Evolutionary conservation across 1,139 yeast species (phyloP).

Genomic region (Entelexis paramagnoliae): DNA sequence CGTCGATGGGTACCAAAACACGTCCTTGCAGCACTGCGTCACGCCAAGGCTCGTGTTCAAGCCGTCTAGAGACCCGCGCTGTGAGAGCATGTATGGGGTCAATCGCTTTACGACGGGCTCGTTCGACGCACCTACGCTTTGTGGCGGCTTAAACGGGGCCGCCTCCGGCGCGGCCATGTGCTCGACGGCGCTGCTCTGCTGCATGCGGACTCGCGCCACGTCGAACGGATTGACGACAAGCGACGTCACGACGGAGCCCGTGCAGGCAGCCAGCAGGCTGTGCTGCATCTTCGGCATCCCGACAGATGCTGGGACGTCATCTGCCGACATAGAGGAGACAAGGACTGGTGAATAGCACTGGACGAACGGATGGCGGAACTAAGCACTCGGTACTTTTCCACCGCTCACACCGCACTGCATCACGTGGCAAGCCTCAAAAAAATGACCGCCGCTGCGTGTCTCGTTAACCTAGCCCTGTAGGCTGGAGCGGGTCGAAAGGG

Average conservation of each 20-base stretch:
- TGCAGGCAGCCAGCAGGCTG: slow-evolving; percentile 73
- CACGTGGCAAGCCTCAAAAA: too few relatives aligned
- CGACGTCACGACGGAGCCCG: slow-evolving; percentile 84
- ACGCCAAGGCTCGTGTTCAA: slow-evolving; percentile 27
- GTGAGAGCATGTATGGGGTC: slow-evolving; percentile 1
- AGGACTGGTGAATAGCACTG: too few relatives aligned
- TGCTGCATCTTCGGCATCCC: slow-evolving; percentile 12
- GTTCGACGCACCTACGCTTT: neutral
- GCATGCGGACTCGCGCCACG: slow-evolving; percentile 80
- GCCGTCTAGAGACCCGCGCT: neutral
- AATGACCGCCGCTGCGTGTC: too few relatives aligned
- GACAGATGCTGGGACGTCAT: slow-evolving; percentile 1
- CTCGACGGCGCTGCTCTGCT: slow-evolving; percentile 54
- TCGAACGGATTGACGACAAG: slow-evolving; percentile 81
- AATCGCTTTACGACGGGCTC: slow-evolving; percentile 2
- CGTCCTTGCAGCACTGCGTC: slow-evolving; percentile 36
- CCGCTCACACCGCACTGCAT: too few relatives aligned
- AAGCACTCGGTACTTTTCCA: neutral
- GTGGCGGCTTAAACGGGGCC: neutral
- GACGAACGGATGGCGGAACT: neutral
- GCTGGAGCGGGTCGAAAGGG: too few relatives aligned
- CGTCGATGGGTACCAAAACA: slow-evolving; percentile 34
- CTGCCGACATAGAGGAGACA: neutral
- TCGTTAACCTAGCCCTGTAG: too few relatives aligned
- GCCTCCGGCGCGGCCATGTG: slow-evolving; percentile 3